Evolutionary conservation across 2,329 filamentous ascomycete species (phyloP).

Genomic region (Fusarium sp.): DNA sequence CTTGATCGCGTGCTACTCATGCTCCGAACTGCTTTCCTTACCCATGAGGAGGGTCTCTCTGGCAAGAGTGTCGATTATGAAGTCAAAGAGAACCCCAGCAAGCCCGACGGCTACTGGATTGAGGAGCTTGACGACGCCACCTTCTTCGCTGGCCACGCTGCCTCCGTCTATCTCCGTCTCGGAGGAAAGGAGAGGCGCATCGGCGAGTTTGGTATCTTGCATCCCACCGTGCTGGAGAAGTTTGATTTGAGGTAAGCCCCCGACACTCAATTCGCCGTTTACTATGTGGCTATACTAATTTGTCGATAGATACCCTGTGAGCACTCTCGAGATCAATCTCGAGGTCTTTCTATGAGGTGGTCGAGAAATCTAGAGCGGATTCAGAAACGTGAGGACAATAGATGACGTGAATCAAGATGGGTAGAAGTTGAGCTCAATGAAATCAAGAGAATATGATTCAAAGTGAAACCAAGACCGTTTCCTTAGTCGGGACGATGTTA

Average conservation of each 20-base stretch:
- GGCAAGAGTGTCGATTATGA: slow-evolving; percentile 62
- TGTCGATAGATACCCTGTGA: slow-evolving; percentile 79
- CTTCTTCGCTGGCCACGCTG: slow-evolving; percentile 90
- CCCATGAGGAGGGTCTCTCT: slow-evolving; percentile 73
- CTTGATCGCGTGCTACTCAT: slow-evolving; percentile 92
- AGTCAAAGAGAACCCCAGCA: slow-evolving; percentile 61
- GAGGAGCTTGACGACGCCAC: slow-evolving; percentile 90
- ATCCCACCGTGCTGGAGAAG: slow-evolving; percentile 91
- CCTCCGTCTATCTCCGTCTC: slow-evolving; percentile 81
- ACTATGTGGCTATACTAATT: slow-evolving; percentile 31
- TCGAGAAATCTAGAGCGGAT: slow-evolving; percentile 19
- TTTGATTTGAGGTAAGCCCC: slow-evolving; percentile 81
- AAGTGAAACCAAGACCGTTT: slow-evolving; percentile 33
- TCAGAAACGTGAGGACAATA: slow-evolving; percentile 21
- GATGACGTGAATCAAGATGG: slow-evolving; percentile 6
- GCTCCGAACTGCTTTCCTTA: slow-evolving; percentile 84
- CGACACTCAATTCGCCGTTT: neutral
- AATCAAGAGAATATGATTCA: slow-evolving; percentile 34
- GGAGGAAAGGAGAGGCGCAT: slow-evolving; percentile 78
- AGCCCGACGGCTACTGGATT: slow-evolving; percentile 87
- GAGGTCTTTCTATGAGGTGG: slow-evolving; percentile 81
- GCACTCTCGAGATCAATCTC: slow-evolving; percentile 92
- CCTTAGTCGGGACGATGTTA: slow-evolving; percentile 35
- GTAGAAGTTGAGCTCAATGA: slow-evolving; percentile 7
- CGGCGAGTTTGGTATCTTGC: slow-evolving; percentile 91